Percentiles rank a stretch among this genome's conserved stretches.
phyloP scores from a whole-genome alignment of 148 eudicot species.

The Silene conica region DNA sequence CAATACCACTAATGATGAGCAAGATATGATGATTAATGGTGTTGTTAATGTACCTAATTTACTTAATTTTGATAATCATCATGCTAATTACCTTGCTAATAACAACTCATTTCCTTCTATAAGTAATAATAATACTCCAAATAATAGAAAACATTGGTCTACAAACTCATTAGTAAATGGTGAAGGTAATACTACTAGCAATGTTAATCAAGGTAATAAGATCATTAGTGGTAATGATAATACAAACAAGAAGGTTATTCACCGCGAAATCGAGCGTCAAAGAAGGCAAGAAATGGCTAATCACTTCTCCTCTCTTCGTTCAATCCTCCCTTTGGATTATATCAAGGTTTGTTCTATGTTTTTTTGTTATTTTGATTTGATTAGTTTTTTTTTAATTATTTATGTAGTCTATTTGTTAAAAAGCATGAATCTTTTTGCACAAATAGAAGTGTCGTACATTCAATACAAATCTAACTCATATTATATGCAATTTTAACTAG shows the following conservation, averaged over 20 bases:
- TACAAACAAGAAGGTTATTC: conserved; percentile 27
- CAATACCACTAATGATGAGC: conserved; percentile 15
- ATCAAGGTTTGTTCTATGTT: conserved; percentile 40
- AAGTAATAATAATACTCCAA: not conserved
- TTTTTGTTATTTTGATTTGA: not conserved
- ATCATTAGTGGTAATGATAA: not conserved
- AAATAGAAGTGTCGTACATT: too few relatives aligned
- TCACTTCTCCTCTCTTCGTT: conserved; percentile 51
- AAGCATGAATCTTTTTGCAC: too few relatives aligned
- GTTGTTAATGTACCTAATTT: not conserved
- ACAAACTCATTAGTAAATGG: not conserved
- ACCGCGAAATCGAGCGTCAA: conserved; percentile 61
- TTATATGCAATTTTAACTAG: too few relatives aligned
- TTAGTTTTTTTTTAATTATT: not conserved
- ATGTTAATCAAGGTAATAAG: not conserved
- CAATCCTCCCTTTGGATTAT: conserved; percentile 60
- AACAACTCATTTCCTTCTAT: not conserved
- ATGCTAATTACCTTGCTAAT: not conserved
- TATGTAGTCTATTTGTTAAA: too few relatives aligned
- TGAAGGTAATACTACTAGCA: not conserved
- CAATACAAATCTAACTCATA: too few relatives aligned
- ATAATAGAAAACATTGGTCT: not conserved
- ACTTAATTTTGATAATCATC: not conserved
- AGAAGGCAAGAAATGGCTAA: conserved; percentile 76
- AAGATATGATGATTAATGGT: not conserved